Percentiles rank a stretch among this genome's conserved stretches.
Conservation (phyloP, 768 basidiomycete genomes). For the Russula ochroleuca region DNA sequence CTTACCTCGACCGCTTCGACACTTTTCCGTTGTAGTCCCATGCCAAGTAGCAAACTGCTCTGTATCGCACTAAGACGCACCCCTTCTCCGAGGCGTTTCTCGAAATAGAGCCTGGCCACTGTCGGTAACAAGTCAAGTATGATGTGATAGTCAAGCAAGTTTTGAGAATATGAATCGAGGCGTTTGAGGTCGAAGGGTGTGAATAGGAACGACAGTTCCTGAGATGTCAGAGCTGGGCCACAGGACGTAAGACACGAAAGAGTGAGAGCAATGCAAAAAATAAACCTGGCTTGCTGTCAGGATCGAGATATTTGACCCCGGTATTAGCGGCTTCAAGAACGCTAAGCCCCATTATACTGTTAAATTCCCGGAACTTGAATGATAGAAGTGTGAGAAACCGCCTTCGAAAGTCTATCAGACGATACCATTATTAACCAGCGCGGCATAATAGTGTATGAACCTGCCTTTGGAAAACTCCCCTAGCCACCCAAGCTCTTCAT, state of each 20-base stretch:
- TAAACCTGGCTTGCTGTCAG: slow-evolving; percentile 39
- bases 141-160: slow-evolving; percentile 95
- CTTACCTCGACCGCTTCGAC: slow-evolving; percentile 86
- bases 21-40: slow-evolving; percentile 84
- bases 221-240: slow-evolving; percentile 42
- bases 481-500: slow-evolving; percentile 73
- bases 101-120: slow-evolving; percentile 80
- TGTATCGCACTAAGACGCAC: slow-evolving; percentile 81
- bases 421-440: background rate
- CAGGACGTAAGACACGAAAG: slow-evolving; percentile 32
- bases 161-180: slow-evolving; percentile 91
- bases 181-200: slow-evolving; percentile 96
- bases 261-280: background rate
- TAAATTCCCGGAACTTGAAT: slow-evolving; percentile 93
- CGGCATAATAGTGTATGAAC: slow-evolving; percentile 21
- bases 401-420: slow-evolving; percentile 73
- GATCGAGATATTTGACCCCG: slow-evolving; percentile 49
- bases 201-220: slow-evolving; percentile 58
- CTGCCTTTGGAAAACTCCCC: slow-evolving; percentile 81
- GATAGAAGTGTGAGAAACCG: slow-evolving; percentile 87
- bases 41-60: slow-evolving; percentile 81
- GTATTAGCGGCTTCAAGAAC: slow-evolving; percentile 79
- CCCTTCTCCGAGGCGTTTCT: slow-evolving; percentile 60
- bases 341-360: slow-evolving; percentile 79
- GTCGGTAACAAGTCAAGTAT: slow-evolving; percentile 87